phyloP scores from a whole-genome alignment of 345 rosid genomes.

The Physaria fendleri region DNA sequence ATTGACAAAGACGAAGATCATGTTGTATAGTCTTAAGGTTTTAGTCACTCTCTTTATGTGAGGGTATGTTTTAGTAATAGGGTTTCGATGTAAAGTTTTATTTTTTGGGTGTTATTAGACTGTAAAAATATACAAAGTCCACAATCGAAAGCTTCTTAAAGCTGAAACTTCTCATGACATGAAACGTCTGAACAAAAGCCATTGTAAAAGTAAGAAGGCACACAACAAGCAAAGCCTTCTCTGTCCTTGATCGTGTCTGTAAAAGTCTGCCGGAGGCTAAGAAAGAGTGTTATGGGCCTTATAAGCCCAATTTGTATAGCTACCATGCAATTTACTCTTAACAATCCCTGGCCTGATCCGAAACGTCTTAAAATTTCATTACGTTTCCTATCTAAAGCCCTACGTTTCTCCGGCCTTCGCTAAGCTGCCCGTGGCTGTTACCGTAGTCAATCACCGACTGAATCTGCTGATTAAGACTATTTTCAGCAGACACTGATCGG shows the following conservation, averaged over 20 bases:
- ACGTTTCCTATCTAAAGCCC: slow-evolving; percentile 23
- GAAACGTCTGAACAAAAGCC: no score
- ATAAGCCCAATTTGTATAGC: neutral
- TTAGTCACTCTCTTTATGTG: neutral
- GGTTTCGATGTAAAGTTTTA: neutral
- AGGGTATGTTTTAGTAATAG: neutral
- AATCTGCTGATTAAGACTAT: neutral
- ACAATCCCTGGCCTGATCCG: no score
- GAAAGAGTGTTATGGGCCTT: neutral
- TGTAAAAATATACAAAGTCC: neutral
- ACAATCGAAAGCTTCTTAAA: neutral
- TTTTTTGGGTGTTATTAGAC: neutral
- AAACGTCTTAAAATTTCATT: slow-evolving; percentile 3
- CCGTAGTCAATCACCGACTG: slow-evolving; percentile 1
- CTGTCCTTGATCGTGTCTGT: no score
- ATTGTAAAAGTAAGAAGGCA: no score
- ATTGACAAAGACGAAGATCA: no score
- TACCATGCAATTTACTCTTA: neutral
- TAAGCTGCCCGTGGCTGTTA: slow-evolving; percentile 17
- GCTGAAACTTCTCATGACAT: no score
- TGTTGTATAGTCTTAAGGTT: no score
- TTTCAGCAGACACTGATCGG: no score
- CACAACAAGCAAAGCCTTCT: no score
- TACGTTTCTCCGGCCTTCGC: slow-evolving; percentile 28
- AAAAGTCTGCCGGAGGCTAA: neutral